These are phyloP conservation scores for Dillenia turbinata DNA, from an alignment of 164 flowering plant species.

Conservation along the genomic window DNA sequence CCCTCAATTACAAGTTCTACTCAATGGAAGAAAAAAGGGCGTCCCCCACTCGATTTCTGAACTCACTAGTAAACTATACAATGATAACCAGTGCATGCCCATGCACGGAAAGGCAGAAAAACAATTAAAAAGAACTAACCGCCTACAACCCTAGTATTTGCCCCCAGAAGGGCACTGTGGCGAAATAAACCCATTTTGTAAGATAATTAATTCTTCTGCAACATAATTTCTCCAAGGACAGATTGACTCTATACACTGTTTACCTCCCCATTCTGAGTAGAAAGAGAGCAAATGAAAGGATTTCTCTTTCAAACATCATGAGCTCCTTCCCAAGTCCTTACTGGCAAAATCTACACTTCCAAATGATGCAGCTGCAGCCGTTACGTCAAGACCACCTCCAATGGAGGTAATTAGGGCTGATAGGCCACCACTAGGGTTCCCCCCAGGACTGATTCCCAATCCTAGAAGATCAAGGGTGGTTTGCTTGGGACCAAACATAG, in stretches of 20 bases:
- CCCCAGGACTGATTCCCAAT: conserved; percentile 63
- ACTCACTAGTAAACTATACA: no score
- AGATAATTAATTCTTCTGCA: no score
- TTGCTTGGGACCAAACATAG: conserved; percentile 58
- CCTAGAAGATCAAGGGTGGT: conserved; percentile 79
- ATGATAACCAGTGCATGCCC: no score
- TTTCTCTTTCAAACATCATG: conserved; percentile 7
- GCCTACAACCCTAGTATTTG: background rate
- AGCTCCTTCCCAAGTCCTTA: conserved; percentile 38
- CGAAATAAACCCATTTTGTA: no score
- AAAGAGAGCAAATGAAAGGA: no score
- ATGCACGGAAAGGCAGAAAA: conserved; percentile 2
- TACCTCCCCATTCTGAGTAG: no score
- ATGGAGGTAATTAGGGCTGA: conserved; percentile 71
- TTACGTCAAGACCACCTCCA: conserved; percentile 50
- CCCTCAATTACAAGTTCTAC: no score
- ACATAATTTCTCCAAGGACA: no score
- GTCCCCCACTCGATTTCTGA: no score
- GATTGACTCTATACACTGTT: no score
- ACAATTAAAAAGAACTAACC: background rate
- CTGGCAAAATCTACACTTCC: conserved; percentile 33
- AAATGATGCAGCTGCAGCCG: conserved; percentile 38
- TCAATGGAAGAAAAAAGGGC: no score
- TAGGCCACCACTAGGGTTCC: conserved; percentile 38
- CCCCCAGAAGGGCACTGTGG: no score